Conservation (phyloP, 331 rosid species). For the Ulmus americana region DNA sequence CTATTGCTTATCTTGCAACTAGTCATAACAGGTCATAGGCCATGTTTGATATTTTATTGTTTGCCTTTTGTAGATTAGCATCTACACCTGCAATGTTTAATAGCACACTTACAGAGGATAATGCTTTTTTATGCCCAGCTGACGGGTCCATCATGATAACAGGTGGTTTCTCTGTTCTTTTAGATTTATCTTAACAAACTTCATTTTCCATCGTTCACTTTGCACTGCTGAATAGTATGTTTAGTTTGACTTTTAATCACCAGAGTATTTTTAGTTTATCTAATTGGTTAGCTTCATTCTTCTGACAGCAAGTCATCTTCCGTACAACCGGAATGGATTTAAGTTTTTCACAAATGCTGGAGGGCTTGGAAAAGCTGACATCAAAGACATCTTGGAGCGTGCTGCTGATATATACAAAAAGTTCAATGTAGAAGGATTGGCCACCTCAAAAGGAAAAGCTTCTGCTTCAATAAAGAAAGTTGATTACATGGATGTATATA, state of each 20-base stretch:
- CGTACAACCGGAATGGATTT: slow-evolving; percentile 91
- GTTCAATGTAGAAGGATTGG: slow-evolving; percentile 45
- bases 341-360: slow-evolving; percentile 83
- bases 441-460: slow-evolving; percentile 40
- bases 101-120: slow-evolving; percentile 71
- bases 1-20: not conserved
- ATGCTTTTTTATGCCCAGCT: slow-evolving; percentile 54
- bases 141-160: slow-evolving; percentile 93
- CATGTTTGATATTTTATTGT: slow-evolving; percentile 7
- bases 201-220: not conserved
- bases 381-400: slow-evolving; percentile 71
- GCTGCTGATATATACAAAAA: slow-evolving; percentile 69
- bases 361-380: slow-evolving; percentile 93
- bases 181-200: slow-evolving; percentile 1
- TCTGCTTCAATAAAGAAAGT: slow-evolving; percentile 45
- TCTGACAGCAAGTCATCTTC: slow-evolving; percentile 89
- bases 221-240: not conserved
- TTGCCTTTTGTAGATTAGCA: slow-evolving; percentile 54
- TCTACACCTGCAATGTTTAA: slow-evolving; percentile 98
- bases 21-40: slow-evolving; percentile 12
- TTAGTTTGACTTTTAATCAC: not conserved
- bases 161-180: slow-evolving; percentile 35
- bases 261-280: not conserved
- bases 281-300: not conserved
- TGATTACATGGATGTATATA: slow-evolving; percentile 72